These are phyloP conservation scores for Neofusicoccum cordaticola DNA, from an alignment of 2,329 filamentous ascomycete genomes.

Conservation along the genomic window DNA sequence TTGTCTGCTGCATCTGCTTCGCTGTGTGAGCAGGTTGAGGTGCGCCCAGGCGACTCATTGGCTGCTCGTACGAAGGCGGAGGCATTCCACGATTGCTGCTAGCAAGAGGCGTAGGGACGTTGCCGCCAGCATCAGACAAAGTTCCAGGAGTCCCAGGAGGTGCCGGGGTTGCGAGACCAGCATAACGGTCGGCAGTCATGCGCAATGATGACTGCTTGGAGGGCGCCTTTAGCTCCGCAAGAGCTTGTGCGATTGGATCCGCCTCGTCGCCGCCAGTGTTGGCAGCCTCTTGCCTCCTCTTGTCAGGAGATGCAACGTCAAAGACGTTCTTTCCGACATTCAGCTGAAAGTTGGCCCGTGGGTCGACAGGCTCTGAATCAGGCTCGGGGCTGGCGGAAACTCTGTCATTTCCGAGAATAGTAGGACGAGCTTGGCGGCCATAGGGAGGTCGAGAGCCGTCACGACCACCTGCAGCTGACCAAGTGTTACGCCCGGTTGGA, in stretches of 20 bases:
- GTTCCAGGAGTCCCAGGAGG: conserved; percentile 21
- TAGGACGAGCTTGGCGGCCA: conserved; percentile 28
- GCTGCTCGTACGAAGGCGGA: conserved; percentile 80
- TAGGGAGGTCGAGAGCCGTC: conserved; percentile 41
- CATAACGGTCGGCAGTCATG: conserved; percentile 94
- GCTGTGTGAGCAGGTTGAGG: conserved; percentile 91
- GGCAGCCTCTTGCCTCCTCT: conserved; percentile 36
- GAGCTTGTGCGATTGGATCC: conserved; percentile 87
- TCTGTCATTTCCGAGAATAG: conserved; percentile 26
- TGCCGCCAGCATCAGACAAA: background rate
- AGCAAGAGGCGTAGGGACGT: conserved; percentile 27
- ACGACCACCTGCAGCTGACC: conserved; percentile 45
- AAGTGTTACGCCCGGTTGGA: conserved; percentile 51
- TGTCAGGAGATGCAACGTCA: conserved; percentile 77
- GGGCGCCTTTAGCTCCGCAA: conserved; percentile 88
- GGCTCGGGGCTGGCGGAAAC: conserved; percentile 26
- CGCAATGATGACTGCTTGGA: conserved; percentile 75
- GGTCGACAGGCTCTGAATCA: conserved; percentile 78
- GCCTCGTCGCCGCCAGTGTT: conserved; percentile 54
- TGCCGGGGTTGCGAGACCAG: conserved; percentile 67
- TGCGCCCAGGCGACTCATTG: conserved; percentile 76
- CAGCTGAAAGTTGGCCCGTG: conserved; percentile 85
- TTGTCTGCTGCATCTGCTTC: conserved; percentile 92
- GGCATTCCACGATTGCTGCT: conserved; percentile 65
- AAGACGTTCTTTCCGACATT: conserved; percentile 97